phyloP scores from a whole-genome alignment of 495 filamentous ascomycete genomes.

The Staphylotrichum longicolle region DNA sequence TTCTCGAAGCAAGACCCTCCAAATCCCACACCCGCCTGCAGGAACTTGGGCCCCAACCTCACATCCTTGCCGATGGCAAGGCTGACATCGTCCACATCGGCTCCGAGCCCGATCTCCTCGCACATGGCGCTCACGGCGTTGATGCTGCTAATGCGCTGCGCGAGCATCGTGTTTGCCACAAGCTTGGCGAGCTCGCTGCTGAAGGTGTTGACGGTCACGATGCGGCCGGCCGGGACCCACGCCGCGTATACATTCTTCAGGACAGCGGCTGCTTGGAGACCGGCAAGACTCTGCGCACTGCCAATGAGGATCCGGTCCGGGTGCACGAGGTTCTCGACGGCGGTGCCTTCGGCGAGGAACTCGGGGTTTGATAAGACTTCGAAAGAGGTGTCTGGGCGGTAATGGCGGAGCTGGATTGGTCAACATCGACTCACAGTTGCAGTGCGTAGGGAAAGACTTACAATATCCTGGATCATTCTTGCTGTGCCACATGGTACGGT shows the following conservation, averaged over 20 bases:
- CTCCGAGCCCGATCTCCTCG: conserved; percentile 63
- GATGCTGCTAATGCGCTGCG: conserved; percentile 79
- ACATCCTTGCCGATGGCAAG: conserved; percentile 67
- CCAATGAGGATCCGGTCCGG: conserved; percentile 80
- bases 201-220: conserved; percentile 73
- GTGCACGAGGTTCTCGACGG: conserved; percentile 64
- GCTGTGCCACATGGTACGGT: conserved; percentile 81
- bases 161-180: conserved; percentile 77
- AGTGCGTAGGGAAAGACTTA: conserved; percentile 32
- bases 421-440: not conserved
- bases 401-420: conserved; percentile 37
- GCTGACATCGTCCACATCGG: conserved; percentile 70
- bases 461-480: conserved; percentile 64
- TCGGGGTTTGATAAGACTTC: conserved; percentile 84
- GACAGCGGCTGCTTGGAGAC: conserved; percentile 58
- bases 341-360: conserved; percentile 77
- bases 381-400: conserved; percentile 61
- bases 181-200: conserved; percentile 80
- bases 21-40: conserved; percentile 77
- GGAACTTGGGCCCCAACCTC: conserved; percentile 68
- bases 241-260: conserved; percentile 64
- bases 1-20: conserved; percentile 85
- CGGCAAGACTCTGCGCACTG: conserved; percentile 55
- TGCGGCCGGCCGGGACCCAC: conserved; percentile 66
- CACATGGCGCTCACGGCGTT: conserved; percentile 80